Evolutionary conservation across 805 yeast species (phyloP).

Genomic region (Wickerhamiella brachini): DNA sequence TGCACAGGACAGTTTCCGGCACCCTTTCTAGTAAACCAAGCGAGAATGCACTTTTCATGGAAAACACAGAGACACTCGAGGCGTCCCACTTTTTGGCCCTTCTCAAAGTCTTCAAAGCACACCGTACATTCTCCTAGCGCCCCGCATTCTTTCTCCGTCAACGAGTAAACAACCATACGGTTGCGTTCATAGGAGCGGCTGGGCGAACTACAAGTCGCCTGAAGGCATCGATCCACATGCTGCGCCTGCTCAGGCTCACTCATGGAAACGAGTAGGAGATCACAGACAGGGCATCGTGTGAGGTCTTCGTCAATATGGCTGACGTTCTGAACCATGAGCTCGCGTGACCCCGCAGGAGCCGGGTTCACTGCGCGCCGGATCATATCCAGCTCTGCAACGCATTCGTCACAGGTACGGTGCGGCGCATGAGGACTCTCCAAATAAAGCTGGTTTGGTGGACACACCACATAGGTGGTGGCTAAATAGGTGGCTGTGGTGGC

Average conservation of each 20-base stretch:
- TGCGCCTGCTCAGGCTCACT: conserved; percentile 33
- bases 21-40: conserved; percentile 82
- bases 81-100: conserved; percentile 83
- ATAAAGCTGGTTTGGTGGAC: conserved; percentile 36
- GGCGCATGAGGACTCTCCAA: conserved; percentile 39
- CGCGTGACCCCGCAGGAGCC: conserved; percentile 5
- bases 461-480: conserved; percentile 44
- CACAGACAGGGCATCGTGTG: conserved; percentile 29
- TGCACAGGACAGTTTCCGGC: conserved; percentile 83
- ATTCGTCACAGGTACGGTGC: conserved; percentile 64
- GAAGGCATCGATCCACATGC: conserved; percentile 62
- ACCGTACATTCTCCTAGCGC: conserved; percentile 72
- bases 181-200: conserved; percentile 33
- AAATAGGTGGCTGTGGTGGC: conserved; percentile 37
- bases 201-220: conserved; percentile 29
- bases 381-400: conserved; percentile 49
- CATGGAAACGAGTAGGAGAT: conserved; percentile 17
- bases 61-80: conserved; percentile 89
- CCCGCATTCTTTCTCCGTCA: conserved; percentile 24
- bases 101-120: conserved; percentile 75
- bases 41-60: conserved; percentile 80
- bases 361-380: conserved; percentile 27
- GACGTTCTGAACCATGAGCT: conserved; percentile 16
- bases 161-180: conserved; percentile 68
- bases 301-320: conserved; percentile 20